These are phyloP conservation scores for Chlorella sp. DNA, from an alignment of 139 green algal genomes.

Conservation along the genomic window DNA sequence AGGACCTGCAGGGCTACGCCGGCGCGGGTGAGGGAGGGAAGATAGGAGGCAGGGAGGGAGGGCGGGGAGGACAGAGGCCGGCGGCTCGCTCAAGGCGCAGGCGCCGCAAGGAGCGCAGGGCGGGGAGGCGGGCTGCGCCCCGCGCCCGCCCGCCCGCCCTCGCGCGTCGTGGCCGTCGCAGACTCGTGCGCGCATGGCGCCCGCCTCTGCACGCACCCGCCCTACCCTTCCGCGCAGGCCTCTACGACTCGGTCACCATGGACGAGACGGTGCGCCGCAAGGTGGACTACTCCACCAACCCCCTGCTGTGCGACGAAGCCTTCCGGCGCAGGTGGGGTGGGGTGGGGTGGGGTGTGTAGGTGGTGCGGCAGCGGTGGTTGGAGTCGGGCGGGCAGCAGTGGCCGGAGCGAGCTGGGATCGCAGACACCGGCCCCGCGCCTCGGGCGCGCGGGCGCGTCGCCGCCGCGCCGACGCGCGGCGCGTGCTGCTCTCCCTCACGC, in stretches of 20 bases:
- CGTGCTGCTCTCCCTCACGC: background rate
- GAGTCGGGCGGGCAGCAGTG: background rate
- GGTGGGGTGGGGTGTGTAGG: slow-evolving; percentile 4
- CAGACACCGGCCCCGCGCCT: background rate
- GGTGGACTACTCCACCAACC: slow-evolving; percentile 84
- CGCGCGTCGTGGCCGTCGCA: background rate
- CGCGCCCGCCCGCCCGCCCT: background rate
- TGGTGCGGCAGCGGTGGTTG: background rate
- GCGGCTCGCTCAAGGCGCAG: background rate
- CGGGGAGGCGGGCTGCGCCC: background rate
- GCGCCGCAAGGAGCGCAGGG: background rate
- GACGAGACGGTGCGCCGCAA: slow-evolving; percentile 61
- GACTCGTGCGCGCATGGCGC: too few relatives aligned
- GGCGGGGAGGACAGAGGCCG: background rate
- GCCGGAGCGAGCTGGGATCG: background rate
- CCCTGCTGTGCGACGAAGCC: slow-evolving; percentile 69
- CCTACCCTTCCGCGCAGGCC: slow-evolving; percentile 1
- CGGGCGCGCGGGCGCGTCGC: background rate
- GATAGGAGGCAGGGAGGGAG: too few relatives aligned
- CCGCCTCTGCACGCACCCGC: too few relatives aligned
- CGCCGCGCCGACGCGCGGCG: background rate
- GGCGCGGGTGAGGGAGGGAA: slow-evolving; percentile 80
- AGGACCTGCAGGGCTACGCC: slow-evolving; percentile 95
- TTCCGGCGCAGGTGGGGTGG: slow-evolving; percentile 65
- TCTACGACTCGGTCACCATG: slow-evolving; percentile 96